Conservation (phyloP, 2,329 filamentous ascomycete genomes). For the Verticillium albo-atrum region DNA sequence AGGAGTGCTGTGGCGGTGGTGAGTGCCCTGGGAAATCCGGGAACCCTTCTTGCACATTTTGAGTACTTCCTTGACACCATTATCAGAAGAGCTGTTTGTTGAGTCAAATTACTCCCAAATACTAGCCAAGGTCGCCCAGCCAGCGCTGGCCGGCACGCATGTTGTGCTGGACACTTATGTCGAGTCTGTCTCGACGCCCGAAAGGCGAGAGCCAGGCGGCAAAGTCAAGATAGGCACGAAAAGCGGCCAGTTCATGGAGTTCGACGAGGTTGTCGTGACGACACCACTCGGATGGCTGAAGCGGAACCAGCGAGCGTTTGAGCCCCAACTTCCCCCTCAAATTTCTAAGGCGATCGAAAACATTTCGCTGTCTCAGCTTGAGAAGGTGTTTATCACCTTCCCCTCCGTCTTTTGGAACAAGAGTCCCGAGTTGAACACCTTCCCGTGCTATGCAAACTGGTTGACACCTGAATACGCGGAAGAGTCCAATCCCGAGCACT, state of each 20-base stretch:
- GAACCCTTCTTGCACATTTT: too few species aligned
- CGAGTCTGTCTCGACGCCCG: not conserved
- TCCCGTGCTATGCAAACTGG: conserved; percentile 53
- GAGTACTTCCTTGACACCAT: not conserved
- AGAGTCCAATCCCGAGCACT: conserved; percentile 40
- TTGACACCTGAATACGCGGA: conserved; percentile 51
- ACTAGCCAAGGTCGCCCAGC: not conserved
- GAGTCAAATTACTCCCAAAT: not conserved
- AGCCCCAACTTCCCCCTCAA: conserved; percentile 35
- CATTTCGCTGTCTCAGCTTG: conserved; percentile 45
- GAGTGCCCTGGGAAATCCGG: conserved; percentile 15
- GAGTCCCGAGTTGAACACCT: not conserved
- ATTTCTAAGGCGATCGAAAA: conserved; percentile 38
- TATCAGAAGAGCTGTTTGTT: not conserved
- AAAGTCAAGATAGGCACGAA: not conserved
- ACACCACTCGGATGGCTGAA: conserved; percentile 66
- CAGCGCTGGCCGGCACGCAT: not conserved
- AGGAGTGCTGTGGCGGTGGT: conserved; percentile 61
- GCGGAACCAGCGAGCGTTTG: conserved; percentile 37
- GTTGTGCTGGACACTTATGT: not conserved
- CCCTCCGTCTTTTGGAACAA: conserved; percentile 55
- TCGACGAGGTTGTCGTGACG: conserved; percentile 66
- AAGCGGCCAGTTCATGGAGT: conserved; percentile 37
- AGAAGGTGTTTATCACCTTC: conserved; percentile 53
- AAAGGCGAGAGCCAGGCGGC: not conserved